These are phyloP conservation scores for Dactylellina sp. DNA, from an alignment of 2,329 filamentous ascomycete species.

Conservation along the genomic window DNA sequence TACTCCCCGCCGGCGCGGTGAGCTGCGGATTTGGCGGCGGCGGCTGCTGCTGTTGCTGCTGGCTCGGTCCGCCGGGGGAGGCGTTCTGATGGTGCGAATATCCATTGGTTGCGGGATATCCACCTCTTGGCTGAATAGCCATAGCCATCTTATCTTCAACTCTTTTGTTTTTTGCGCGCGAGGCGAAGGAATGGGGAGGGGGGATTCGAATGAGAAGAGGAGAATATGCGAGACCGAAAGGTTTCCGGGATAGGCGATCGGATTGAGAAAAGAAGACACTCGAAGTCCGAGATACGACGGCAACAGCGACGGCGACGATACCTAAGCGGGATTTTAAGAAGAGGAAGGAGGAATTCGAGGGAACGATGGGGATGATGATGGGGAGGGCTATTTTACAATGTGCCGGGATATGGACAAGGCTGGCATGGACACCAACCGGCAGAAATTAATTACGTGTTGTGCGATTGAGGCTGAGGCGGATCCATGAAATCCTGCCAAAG, in stretches of 20 bases:
- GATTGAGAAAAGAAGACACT: slow-evolving; percentile 10
- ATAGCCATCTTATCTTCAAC: slow-evolving; percentile 30
- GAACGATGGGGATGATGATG: too few species aligned
- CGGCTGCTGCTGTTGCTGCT: slow-evolving; percentile 22
- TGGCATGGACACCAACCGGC: not conserved
- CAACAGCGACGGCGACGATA: not conserved
- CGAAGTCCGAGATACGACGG: slow-evolving; percentile 20
- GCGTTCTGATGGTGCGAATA: slow-evolving; percentile 50
- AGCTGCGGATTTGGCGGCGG: slow-evolving; percentile 11
- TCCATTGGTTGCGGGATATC: slow-evolving; percentile 53
- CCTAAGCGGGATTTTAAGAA: not conserved
- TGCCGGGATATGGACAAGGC: not conserved
- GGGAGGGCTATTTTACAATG: not conserved
- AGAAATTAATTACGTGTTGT: slow-evolving; percentile 1
- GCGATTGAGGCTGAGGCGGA: not conserved
- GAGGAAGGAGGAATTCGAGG: slow-evolving; percentile 58
- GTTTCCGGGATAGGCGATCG: slow-evolving; percentile 15
- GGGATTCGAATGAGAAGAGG: not conserved
- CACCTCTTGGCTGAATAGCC: slow-evolving; percentile 52
- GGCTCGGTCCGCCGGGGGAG: slow-evolving; percentile 35
- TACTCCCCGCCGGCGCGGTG: slow-evolving; percentile 13
- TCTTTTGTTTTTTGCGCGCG: too few species aligned
- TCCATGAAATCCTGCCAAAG: too few species aligned
- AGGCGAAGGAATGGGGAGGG: not conserved
- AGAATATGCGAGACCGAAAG: not conserved